Percentiles rank a stretch among this genome's conserved stretches.
phyloP scores from a whole-genome alignment of 2,329 filamentous ascomycete genomes.

The Xylariaceae sp. region DNA sequence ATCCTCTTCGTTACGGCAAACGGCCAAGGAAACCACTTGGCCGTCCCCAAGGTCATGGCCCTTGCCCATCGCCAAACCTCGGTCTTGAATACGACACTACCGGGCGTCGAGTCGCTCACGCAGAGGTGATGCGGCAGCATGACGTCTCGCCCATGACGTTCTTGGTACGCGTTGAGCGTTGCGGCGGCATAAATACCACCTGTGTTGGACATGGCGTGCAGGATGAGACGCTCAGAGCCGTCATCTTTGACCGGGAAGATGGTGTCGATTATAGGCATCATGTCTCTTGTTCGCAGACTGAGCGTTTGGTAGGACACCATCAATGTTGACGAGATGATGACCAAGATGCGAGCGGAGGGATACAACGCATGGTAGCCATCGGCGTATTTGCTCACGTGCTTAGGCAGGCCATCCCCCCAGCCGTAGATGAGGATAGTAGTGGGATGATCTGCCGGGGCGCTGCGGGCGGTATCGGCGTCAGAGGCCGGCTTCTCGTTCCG shows the following conservation, averaged over 20 bases:
- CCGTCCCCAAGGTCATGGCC: constrained; percentile 48
- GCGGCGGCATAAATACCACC: constrained; percentile 51
- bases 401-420: constrained; percentile 53
- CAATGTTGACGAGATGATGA: constrained; percentile 46
- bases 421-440: constrained; percentile 49
- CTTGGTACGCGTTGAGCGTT: constrained; percentile 41
- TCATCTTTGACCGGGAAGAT: constrained; percentile 27
- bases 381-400: constrained; percentile 52
- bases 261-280: constrained; percentile 41
- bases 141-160: constrained; percentile 27
- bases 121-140: constrained; percentile 44
- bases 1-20: constrained; percentile 42
- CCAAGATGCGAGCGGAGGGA: constrained; percentile 45
- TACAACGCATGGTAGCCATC: constrained; percentile 47
- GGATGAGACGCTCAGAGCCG: constrained; percentile 34
- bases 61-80: constrained; percentile 48
- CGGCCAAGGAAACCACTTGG: constrained; percentile 44
- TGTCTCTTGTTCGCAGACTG: constrained; percentile 37
- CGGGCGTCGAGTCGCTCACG: constrained; percentile 50
- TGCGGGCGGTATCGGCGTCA: constrained; percentile 13
- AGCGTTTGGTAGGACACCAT: constrained; percentile 41
- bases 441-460: constrained; percentile 23
- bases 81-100: constrained; percentile 36
- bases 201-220: constrained; percentile 56
- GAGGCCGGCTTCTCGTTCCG: constrained; percentile 30